Evolutionary conservation across 2,329 filamentous ascomycete genomes (phyloP).

Genomic region (Aspergillus tanneri): DNA sequence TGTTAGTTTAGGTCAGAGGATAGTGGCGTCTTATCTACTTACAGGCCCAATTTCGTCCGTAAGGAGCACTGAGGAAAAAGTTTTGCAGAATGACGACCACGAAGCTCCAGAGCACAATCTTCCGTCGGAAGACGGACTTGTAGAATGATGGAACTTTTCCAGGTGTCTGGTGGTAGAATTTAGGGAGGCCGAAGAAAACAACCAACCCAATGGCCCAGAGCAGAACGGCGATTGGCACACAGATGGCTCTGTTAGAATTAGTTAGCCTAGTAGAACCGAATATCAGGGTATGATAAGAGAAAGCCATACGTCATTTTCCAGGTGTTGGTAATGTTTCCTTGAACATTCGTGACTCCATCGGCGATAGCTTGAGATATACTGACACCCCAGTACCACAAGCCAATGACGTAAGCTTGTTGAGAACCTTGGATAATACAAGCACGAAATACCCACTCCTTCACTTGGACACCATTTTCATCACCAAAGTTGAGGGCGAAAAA

Average conservation of each 20-base stretch:
- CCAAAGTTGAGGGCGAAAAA: conserved; percentile 69
- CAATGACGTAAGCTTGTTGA: conserved; percentile 64
- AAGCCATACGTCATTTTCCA: conserved; percentile 47
- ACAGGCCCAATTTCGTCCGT: conserved; percentile 66
- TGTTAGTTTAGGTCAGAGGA: conserved; percentile 5
- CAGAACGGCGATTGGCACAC: conserved; percentile 57
- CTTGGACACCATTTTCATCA: conserved; percentile 61
- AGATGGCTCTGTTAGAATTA: conserved; percentile 47
- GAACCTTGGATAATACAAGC: conserved; percentile 66
- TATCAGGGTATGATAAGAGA: neutral
- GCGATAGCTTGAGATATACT: conserved; percentile 50
- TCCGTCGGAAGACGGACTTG: conserved; percentile 59
- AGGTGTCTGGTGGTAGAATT: conserved; percentile 65
- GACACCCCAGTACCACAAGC: conserved; percentile 67
- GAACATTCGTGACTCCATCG: conserved; percentile 41
- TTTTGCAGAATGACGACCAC: conserved; percentile 64
- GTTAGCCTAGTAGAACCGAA: conserved; percentile 16
- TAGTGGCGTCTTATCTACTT: conserved; percentile 14
- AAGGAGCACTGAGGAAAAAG: conserved; percentile 65
- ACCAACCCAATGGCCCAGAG: conserved; percentile 58
- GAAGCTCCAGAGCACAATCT: conserved; percentile 68
- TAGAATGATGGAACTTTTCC: conserved; percentile 67
- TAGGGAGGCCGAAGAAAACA: conserved; percentile 62
- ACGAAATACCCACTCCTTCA: conserved; percentile 66
- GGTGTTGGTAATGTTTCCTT: conserved; percentile 40